A percentile compares a stretch with the other conserved stretches of the same genome.
phyloP scores from a whole-genome alignment of 257 asterid species.

The Capsicum baccatum region DNA sequence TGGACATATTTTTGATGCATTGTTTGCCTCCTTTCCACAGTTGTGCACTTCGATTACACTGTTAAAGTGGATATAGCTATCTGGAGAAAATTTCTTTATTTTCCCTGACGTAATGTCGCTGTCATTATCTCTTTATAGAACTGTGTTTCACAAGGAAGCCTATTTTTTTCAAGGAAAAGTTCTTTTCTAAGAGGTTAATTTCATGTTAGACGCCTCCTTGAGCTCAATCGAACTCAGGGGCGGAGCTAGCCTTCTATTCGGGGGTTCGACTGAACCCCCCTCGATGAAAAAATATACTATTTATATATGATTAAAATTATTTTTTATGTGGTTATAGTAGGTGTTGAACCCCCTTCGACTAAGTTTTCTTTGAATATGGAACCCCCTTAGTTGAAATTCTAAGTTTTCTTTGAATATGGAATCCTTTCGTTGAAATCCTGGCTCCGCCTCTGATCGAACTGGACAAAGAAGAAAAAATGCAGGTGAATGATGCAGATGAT shows the following conservation, averaged over 20 bases:
- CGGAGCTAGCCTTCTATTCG: background rate
- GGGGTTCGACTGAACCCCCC: too few species aligned
- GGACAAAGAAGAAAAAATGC: too few species aligned
- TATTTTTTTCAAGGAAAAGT: background rate
- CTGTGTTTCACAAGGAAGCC: constrained; percentile 42
- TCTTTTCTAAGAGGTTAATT: constrained; percentile 61
- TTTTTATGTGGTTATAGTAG: too few species aligned
- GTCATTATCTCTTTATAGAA: constrained; percentile 37
- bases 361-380: too few species aligned
- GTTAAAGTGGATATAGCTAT: background rate
- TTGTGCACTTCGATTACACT: background rate
- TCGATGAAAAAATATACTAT: too few species aligned
- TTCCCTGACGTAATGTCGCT: background rate
- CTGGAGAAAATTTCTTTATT: background rate
- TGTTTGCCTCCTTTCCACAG: background rate
- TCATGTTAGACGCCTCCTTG: constrained; percentile 29
- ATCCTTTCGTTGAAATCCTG: too few species aligned
- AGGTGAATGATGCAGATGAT: too few species aligned
- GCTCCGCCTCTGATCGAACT: too few species aligned
- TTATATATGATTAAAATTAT: too few species aligned
- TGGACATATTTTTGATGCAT: background rate
- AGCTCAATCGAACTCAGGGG: background rate
- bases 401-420: too few species aligned
- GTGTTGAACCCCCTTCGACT: too few species aligned
- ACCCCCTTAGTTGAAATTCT: too few species aligned